Conservation (phyloP, 139 green algal genomes). For the Coelastrella sp. region DNA sequence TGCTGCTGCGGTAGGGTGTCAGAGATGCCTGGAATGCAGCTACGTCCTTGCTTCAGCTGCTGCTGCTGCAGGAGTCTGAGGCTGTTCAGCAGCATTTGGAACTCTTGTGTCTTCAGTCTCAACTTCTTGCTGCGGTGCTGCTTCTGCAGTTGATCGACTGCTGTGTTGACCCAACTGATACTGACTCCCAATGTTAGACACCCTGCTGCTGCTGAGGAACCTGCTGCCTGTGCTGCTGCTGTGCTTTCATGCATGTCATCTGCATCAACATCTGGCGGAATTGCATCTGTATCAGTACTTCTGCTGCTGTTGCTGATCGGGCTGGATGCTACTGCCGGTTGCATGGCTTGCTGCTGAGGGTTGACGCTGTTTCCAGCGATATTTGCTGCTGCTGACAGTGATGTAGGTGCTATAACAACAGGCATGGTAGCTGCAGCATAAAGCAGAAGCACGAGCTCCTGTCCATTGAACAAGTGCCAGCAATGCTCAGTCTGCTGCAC, state of each 20-base stretch:
- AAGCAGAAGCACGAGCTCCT: slow-evolving; percentile 38
- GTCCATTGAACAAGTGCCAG: slow-evolving; percentile 26
- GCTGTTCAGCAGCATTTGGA: slow-evolving; percentile 26
- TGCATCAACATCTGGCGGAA: background rate
- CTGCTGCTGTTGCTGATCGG: background rate
- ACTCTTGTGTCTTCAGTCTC: slow-evolving; percentile 13
- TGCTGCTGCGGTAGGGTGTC: too few species aligned
- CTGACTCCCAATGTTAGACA: background rate
- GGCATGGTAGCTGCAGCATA: background rate
- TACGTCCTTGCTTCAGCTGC: slow-evolving; percentile 31
- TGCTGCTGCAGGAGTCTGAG: background rate
- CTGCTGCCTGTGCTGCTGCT: background rate
- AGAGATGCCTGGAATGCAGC: too few species aligned
- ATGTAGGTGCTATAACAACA: background rate
- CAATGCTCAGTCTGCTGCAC: background rate
- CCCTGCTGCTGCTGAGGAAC: background rate
- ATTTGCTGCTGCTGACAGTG: slow-evolving; percentile 7
- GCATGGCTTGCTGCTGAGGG: too few species aligned
- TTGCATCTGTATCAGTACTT: background rate
- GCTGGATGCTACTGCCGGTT: background rate
- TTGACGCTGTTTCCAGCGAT: too few species aligned
- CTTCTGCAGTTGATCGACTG: slow-evolving; percentile 12
- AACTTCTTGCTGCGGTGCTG: background rate
- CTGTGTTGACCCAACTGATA: background rate
- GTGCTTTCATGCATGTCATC: background rate